Base-by-base conservation (phyloP, 2,329 filamentous ascomycete genomes). In the Hypoxylon sp. region DNA sequence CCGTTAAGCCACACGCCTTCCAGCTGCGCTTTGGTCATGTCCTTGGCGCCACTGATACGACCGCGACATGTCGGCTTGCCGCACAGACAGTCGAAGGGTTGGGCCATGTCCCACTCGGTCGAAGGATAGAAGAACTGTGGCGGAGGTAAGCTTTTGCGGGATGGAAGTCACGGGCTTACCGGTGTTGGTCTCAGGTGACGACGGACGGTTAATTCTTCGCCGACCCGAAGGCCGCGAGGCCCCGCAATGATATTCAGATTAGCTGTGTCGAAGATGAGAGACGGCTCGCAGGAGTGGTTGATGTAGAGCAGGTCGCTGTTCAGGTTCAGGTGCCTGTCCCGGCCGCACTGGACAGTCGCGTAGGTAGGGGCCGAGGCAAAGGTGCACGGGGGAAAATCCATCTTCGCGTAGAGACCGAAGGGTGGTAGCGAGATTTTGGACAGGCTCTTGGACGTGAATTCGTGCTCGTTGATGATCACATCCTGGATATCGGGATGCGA, bases 81-180 rank as follows among this genome's bases (percentile, higher is more conserved):
- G 77, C 91, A 93, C 66, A 86, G 82, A 77, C 91, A 93, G 66
- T 86, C 81, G 76, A 93, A 93, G 3, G 89, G 85, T 82, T 93
- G 91, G 33, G 88, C 88, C 91, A 93, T 92, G 75, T 84, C 75
- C 90, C 90, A 93, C 80, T 93, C 91, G 1, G 90, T 92, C 60
- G 89, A 92, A 3, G 91, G 90, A 74, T 93, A 93, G 81, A 93
- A 93, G 82, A 92, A 93, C 77, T 88, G 58, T 31, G 42, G 35
- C 13, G 37, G 53, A 60, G 55, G 27, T 60, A 49, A 66, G 35
- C 65, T 64, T 64, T 65, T 49, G 64, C 67, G 69, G 66, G 66
- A 42, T 35, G 69, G 56, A 59, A 58, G 60, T 33, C 20, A 40
- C 30, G 64, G 68, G 59, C 65, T 69, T 67, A 69, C 66, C 51